phyloP scores from a whole-genome alignment of 768 basidiomycete genomes.

The Tricholomella constricta region DNA sequence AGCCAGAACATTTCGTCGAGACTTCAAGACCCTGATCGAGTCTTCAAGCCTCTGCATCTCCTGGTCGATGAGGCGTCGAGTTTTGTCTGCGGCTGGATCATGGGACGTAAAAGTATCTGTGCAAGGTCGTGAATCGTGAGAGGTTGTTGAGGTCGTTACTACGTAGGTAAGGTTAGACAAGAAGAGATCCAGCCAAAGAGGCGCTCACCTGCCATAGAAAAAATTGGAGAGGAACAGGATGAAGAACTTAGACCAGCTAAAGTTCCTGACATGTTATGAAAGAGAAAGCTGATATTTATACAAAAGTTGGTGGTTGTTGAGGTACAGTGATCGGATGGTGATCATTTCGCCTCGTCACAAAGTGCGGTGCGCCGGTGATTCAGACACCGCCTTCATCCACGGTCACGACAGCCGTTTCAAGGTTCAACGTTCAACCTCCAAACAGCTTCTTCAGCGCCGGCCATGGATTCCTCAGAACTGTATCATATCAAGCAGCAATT shows the following conservation, averaged over 20 bases:
- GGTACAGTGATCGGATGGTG: slow-evolving; percentile 5
- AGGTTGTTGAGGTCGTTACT: slow-evolving; percentile 21
- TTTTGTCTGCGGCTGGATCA: slow-evolving; percentile 17
- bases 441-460: background rate
- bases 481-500: slow-evolving; percentile 79
- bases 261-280: slow-evolving; percentile 19
- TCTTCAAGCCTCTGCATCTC: slow-evolving; percentile 36
- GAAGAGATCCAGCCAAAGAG: background rate
- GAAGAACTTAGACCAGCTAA: slow-evolving; percentile 34
- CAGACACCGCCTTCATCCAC: background rate
- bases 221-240: slow-evolving; percentile 9
- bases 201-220: slow-evolving; percentile 19
- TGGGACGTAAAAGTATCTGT: slow-evolving; percentile 15
- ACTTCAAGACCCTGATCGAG: slow-evolving; percentile 35
- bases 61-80: slow-evolving; percentile 37
- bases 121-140: slow-evolving; percentile 11
- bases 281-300: slow-evolving; percentile 9
- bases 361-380: too few species aligned
- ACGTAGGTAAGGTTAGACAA: background rate
- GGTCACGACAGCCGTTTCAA: slow-evolving; percentile 13
- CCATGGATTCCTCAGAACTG: slow-evolving; percentile 54
- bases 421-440: slow-evolving; percentile 1
- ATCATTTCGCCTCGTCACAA: background rate
- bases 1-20: slow-evolving; percentile 37
- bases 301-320: slow-evolving; percentile 9